Evolutionary conservation across 2,329 filamentous ascomycete genomes (phyloP), one percentile per base, ranked within the genome.

Genomic region (Hymenoscyphus repandus): DNA sequence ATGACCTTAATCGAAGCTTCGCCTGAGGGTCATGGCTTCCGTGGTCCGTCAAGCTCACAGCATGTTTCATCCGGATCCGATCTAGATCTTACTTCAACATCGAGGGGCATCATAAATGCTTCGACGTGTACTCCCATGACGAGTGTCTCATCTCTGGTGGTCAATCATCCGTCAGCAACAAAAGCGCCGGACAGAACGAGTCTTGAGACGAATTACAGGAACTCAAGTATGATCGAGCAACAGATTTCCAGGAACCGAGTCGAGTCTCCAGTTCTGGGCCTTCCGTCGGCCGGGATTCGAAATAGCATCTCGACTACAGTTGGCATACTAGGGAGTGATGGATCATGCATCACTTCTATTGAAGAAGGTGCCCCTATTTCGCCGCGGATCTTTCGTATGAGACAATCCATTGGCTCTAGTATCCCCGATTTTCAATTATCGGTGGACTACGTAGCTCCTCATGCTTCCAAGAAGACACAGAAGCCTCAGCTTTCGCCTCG

Each of bases 71-170:
- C 55, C 20, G 50, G 51, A n/a, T 58, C 52, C 27, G 56, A 55
- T 49, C 49, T 45, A 10, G 53, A 60, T 44, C 49, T 34, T 37
- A 57, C 48, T 22, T 31, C 51, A 13, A 60, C 57, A 7, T 54
- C 58, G 34, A 45, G 55, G 17, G 54, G 43, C 1, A 49, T 47
- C 9, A 46, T 44, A 44, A 42, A 36, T 31, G 27, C 44, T 12
- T 53, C 54, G 17, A 54, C 50, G 32, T 53, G 47, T 42, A 58
- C 58, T n/a, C 57, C 56, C n/a, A 55, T 55, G 58, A 59, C 56
- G 20, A 59, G 53, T 49, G 51, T 58, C 2, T 62, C 58, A 7
- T 61, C 58, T 6, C 40, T 61, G 27, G 50, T 51, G 17, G 58
- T 62, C 1, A 49, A 62, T 40, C 60, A 52, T 46, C 47, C 57